phyloP scores from a whole-genome alignment of 2,329 filamentous ascomycete species.

The Teratosphaeria viscida region DNA sequence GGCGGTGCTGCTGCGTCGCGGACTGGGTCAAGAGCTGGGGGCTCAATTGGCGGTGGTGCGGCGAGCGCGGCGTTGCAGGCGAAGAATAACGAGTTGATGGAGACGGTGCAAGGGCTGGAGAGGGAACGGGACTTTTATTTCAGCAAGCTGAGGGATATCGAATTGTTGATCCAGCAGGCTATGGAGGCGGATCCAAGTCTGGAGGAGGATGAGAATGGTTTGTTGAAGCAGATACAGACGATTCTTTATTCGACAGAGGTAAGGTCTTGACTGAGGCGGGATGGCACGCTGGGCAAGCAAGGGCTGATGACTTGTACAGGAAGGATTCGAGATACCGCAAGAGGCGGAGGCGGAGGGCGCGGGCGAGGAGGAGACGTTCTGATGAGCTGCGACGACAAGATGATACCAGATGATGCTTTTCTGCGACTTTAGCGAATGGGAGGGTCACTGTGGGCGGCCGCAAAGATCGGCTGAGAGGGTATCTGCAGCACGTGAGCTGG shows the following conservation, averaged over 20 bases:
- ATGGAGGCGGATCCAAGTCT: slow-evolving; percentile 86
- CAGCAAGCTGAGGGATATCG: slow-evolving; percentile 94
- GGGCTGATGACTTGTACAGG: slow-evolving; percentile 16
- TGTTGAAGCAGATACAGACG: slow-evolving; percentile 91
- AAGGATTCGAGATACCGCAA: slow-evolving; percentile 73
- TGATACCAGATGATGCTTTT: slow-evolving; percentile 1
- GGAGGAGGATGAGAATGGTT: slow-evolving; percentile 83
- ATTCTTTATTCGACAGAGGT: slow-evolving; percentile 95
- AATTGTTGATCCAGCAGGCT: slow-evolving; percentile 84
- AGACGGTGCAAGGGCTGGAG: slow-evolving; percentile 89
- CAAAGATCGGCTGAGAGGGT: not conserved
- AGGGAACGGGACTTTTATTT: slow-evolving; percentile 98
- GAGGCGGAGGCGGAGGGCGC: slow-evolving; percentile 50
- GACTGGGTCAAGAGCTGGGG: slow-evolving; percentile 32
- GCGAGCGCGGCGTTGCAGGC: slow-evolving; percentile 63
- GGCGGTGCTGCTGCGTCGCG: slow-evolving; percentile 40
- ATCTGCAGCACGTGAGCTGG: not conserved
- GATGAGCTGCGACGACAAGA: not conserved
- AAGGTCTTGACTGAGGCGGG: slow-evolving; percentile 9
- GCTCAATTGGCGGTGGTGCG: slow-evolving; percentile 34
- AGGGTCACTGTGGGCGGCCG: not conserved
- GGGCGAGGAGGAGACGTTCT: slow-evolving; percentile 75
- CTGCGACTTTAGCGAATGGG: not conserved
- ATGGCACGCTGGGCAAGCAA: not conserved
- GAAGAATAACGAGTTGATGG: slow-evolving; percentile 83